Evolutionary conservation across 805 yeast genomes (phyloP).

Genomic region (Candida yuanshanica): DNA sequence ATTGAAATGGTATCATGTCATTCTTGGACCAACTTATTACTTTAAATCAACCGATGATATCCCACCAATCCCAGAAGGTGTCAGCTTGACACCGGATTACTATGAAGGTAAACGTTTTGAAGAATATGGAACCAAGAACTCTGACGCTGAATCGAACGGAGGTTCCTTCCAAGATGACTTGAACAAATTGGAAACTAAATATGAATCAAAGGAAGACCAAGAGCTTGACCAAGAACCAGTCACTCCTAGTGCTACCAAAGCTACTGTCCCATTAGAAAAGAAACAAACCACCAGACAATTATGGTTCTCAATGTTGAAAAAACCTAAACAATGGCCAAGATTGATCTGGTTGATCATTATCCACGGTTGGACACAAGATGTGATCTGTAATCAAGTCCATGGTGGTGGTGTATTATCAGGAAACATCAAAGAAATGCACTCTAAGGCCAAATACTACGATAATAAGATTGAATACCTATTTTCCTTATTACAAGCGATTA

Average conservation of each 20-base stretch:
- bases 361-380: conserved; percentile 64
- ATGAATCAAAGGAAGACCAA: conserved; percentile 16
- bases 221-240: conserved; percentile 11
- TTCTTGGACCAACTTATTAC: conserved; percentile 50
- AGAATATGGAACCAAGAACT: conserved; percentile 8
- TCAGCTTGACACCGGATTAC: conserved; percentile 52
- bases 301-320: conserved; percentile 34
- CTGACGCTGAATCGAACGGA: conserved; percentile 4
- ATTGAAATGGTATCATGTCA: conserved; percentile 48
- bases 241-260: background rate
- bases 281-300: conserved; percentile 31
- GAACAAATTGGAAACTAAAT: conserved; percentile 16
- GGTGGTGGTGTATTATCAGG: conserved; percentile 36
- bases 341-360: conserved; percentile 42
- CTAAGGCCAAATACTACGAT: conserved; percentile 59
- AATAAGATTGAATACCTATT: conserved; percentile 64
- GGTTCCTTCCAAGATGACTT: conserved; percentile 20
- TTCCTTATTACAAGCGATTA: conserved; percentile 62
- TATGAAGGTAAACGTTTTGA: conserved; percentile 51
- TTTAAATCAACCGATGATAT: conserved; percentile 51
- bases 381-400: conserved; percentile 42
- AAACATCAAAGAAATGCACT: conserved; percentile 45
- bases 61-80: conserved; percentile 64
- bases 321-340: conserved; percentile 50
- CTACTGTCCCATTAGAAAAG: conserved; percentile 18